Base-by-base conservation (phyloP, 108 stramenopile species). In the Cyclotella atomus region DNA sequence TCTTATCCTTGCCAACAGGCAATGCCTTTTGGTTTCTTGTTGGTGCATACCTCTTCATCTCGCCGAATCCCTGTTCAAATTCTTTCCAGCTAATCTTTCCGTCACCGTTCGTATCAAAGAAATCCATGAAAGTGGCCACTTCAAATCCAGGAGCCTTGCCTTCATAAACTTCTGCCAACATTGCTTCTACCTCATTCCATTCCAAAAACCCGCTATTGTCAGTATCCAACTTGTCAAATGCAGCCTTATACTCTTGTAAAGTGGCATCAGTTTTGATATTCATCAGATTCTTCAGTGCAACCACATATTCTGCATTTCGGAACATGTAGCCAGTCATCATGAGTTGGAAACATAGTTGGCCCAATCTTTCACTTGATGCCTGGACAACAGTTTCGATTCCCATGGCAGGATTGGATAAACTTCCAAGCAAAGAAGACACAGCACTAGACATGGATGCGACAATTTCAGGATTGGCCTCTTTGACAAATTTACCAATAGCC, bases 301-400 rank as follows among this genome's bases (percentile, higher is more conserved):
- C 36, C 24, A 94, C 95, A 68, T 96, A 96, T 68, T 96, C 95
- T 0, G 91, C 95, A 69, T 96, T 96, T 10, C 95, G 91, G 53
- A 94, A 94, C 92, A 96, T 87, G 72, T 92, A 93, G 9, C 88
- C 95, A 3, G 92, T 96, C 93, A 96, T 96, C 77, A 91, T 90
- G 17, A 96, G 66, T 70, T 92, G 93, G 69, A 93, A 92, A 75
- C 91, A 94, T 9, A 86, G 71, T 16, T 84, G 88, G 0, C 84
- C 89, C 24, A 96, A 76, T 65, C 91, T 92, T 41, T 96, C 95
- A 16, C 90, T 86, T 14, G 75, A 82, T 0, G 91, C 87, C 63
- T 88, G 88, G 54, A 93, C 90, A 17, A 89, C 67, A 0, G 79
- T 75, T 54, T 94, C 92, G 4, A 90, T 67, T 17, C 83, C 83